Conservation (phyloP, 129 eudicot genomes). For the Logfia minima region DNA sequence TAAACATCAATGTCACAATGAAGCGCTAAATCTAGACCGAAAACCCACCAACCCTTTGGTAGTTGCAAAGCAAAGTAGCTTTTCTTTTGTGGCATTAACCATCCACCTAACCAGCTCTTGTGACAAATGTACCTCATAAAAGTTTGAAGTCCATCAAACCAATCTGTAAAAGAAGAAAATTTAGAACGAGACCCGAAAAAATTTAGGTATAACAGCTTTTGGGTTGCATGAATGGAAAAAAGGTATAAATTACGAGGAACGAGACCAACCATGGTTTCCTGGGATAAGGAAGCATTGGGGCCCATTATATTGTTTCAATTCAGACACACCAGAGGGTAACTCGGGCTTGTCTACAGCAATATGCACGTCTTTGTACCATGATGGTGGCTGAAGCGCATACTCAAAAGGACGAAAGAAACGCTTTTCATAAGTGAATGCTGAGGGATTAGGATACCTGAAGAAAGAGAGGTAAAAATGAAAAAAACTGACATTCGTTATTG, state of each 20-base stretch:
- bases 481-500: not conserved
- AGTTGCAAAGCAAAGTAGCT: slow-evolving; percentile 93
- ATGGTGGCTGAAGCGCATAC: slow-evolving; percentile 88
- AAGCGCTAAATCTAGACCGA: slow-evolving; percentile 95
- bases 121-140: slow-evolving; percentile 98
- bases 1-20: slow-evolving; percentile 92
- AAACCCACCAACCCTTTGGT: slow-evolving; percentile 97
- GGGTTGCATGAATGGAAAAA: not conserved
- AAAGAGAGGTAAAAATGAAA: not conserved
- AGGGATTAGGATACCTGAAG: slow-evolving; percentile 92
- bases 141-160: slow-evolving; percentile 98
- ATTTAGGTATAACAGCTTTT: not conserved
- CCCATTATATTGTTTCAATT: slow-evolving; percentile 72
- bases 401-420: slow-evolving; percentile 93
- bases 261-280: slow-evolving; percentile 87
- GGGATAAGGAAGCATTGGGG: slow-evolving; percentile 97
- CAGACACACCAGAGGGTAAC: slow-evolving; percentile 72
- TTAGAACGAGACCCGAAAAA: not conserved
- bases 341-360: slow-evolving; percentile 95
- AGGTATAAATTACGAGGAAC: not conserved
- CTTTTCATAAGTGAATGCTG: slow-evolving; percentile 79
- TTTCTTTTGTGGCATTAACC: slow-evolving; percentile 99
- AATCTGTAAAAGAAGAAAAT: slow-evolving; percentile 50
- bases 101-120: slow-evolving; percentile 99
- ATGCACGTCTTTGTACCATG: slow-evolving; percentile 88